These are phyloP conservation scores for Acephala macrosclerotiorum DNA, from an alignment of 2,329 filamentous ascomycete species.

Conservation along the genomic window DNA sequence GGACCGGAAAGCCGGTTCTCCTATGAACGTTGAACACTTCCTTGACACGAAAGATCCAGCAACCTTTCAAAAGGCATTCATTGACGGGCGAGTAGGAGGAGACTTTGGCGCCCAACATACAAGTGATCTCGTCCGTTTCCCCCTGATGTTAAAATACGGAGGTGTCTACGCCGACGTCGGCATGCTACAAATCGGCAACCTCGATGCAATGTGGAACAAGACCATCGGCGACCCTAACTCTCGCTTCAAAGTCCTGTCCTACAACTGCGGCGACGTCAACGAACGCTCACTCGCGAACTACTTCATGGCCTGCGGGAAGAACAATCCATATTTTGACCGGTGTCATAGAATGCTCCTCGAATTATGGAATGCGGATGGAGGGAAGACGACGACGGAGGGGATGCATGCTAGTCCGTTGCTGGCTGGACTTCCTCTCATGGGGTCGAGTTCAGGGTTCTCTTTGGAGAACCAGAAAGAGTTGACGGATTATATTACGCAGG, in stretches of 20 bases:
- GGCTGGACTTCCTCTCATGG: constrained; percentile 51
- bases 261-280: constrained; percentile 48
- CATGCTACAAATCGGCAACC: constrained; percentile 62
- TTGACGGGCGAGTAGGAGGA: constrained; percentile 56
- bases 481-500: constrained; percentile 65
- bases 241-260: constrained; percentile 56
- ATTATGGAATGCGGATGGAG: constrained; percentile 56
- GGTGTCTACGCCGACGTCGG: constrained; percentile 66
- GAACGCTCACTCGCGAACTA: constrained; percentile 55
- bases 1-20: constrained; percentile 52
- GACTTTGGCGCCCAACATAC: constrained; percentile 60
- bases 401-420: constrained; percentile 58
- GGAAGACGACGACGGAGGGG: constrained; percentile 56
- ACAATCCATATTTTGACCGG: constrained; percentile 57
- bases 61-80: constrained; percentile 58
- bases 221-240: constrained; percentile 55
- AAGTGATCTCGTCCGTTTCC: constrained; percentile 64
- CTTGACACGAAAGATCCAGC: constrained; percentile 53
- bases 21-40: constrained; percentile 56
- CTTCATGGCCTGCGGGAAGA: constrained; percentile 49
- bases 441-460: constrained; percentile 25
- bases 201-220: constrained; percentile 59
- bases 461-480: constrained; percentile 48
- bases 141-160: constrained; percentile 62
- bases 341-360: constrained; percentile 58